phyloP scores from a whole-genome alignment of 2,329 filamentous ascomycete genomes.

The Cladobotryum mycophilum region DNA sequence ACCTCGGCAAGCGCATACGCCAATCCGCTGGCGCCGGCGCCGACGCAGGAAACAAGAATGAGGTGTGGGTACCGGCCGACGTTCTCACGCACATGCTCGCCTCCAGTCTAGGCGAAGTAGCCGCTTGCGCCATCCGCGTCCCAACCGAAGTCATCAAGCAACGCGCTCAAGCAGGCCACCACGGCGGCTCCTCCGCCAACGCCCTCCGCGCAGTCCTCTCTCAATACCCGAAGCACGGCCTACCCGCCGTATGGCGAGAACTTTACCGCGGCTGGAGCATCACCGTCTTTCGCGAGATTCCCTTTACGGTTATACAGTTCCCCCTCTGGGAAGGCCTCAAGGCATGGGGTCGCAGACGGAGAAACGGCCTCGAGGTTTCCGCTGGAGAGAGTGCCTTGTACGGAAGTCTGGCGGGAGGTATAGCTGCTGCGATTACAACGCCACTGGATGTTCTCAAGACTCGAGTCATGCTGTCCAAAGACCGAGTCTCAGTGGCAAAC shows the following conservation, averaged over 20 bases:
- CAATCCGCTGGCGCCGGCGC: slow-evolving; percentile 19
- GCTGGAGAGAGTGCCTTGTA: slow-evolving; percentile 78
- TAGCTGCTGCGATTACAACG: slow-evolving; percentile 84
- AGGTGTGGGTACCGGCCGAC: slow-evolving; percentile 14
- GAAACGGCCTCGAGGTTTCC: slow-evolving; percentile 43
- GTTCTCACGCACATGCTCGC: slow-evolving; percentile 70
- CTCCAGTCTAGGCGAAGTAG: slow-evolving; percentile 79
- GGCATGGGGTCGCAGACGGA: slow-evolving; percentile 51
- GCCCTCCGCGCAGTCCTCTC: slow-evolving; percentile 66
- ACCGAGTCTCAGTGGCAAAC: slow-evolving; percentile 51
- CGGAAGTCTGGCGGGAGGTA: slow-evolving; percentile 74
- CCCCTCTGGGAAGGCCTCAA: slow-evolving; percentile 95
- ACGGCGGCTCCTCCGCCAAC: slow-evolving; percentile 60
- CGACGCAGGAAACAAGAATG: slow-evolving; percentile 7
- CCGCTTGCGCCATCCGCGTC: slow-evolving; percentile 85
- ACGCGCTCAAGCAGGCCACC: slow-evolving; percentile 81
- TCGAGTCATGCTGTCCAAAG: slow-evolving; percentile 80
- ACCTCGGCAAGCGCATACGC: slow-evolving; percentile 33
- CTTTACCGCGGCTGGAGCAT: slow-evolving; percentile 89
- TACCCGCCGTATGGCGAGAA: slow-evolving; percentile 65
- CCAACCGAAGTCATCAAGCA: slow-evolving; percentile 98
- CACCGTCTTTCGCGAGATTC: slow-evolving; percentile 91
- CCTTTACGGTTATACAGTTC: slow-evolving; percentile 96
- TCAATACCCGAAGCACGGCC: slow-evolving; percentile 35
- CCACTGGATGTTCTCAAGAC: slow-evolving; percentile 97